phyloP scores from a whole-genome alignment of 2,329 filamentous ascomycete species.

The Colletotrichum incanum region DNA sequence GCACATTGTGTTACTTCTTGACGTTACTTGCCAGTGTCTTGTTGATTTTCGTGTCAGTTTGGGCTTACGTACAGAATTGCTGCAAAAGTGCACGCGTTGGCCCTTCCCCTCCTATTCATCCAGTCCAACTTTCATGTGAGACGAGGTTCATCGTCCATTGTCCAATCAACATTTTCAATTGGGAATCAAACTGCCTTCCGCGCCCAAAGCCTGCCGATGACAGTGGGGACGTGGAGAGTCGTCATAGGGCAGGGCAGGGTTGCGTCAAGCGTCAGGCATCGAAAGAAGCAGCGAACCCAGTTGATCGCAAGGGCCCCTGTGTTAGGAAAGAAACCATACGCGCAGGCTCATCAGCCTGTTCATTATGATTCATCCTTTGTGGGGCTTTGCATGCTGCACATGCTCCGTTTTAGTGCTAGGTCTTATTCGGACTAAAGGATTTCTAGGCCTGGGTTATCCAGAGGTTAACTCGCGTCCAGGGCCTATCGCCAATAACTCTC shows the following conservation, averaged over 20 bases:
- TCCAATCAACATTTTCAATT: slow-evolving; percentile 1
- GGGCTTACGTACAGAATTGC: not conserved
- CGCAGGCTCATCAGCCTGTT: not conserved
- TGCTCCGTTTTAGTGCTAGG: not conserved
- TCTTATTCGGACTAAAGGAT: not conserved
- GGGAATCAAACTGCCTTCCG: not conserved
- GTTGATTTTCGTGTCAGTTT: not conserved
- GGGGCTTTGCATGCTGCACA: not conserved
- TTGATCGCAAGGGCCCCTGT: not conserved
- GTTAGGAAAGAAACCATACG: no score
- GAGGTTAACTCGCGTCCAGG: not conserved
- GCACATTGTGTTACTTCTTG: not conserved
- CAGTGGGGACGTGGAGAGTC: slow-evolving; percentile 9
- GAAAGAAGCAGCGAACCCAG: slow-evolving; percentile 15
- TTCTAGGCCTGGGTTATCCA: not conserved
- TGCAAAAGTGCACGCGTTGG: not conserved
- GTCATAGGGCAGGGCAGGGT: slow-evolving; percentile 19
- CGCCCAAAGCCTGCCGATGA: no score
- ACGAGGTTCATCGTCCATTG: not conserved
- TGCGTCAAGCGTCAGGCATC: slow-evolving; percentile 10
- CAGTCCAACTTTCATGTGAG: not conserved
- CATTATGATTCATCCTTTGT: not conserved
- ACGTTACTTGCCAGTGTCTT: not conserved
- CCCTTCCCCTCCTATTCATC: no score
- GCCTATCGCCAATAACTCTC: no score